Base-by-base conservation (phyloP, 2,329 filamentous ascomycete species). In the Aureobasidium sp. region DNA sequence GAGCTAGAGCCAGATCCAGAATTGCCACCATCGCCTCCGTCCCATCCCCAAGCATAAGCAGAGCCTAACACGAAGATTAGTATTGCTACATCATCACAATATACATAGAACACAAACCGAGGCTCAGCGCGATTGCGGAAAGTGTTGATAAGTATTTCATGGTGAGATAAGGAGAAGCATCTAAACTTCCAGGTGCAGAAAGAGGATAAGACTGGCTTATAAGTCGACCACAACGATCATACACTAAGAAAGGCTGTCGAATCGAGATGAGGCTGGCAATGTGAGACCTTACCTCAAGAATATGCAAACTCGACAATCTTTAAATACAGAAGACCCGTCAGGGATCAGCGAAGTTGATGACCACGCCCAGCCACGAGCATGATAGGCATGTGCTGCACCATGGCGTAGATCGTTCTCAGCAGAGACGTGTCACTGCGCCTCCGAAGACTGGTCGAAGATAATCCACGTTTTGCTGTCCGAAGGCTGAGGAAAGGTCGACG, bases 21-120 rank as follows among this genome's bases (percentile, higher is more conserved):
- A 39, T 37, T 15, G 29, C 46, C 36, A 39, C 10, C 57, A 37
- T 29, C 48, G 15, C 41, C 58, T 12, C 39, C 47, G 26, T 20
- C 5, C 29, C 58, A 60, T 41, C 46, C 57, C 46, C 37, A 50
- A n/a, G 61, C 61, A 62, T 50, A 34, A 23, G 57, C 42, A 23
- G 44, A 51, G 57, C 57, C 57, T 60, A 15, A 17, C 9, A 5
- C 10, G 7, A 27, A 20, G 20, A 20, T 52, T 2, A 63, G 53
- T 23, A 26, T 26, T 39, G 23, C 17, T 2, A 29, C n/a, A 6
- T 17, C 36, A 15, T 17, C 9, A 47, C 20, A 8, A 10, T 2
- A 34, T 29, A 27, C 4, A 17, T 5, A 26, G 5, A 23, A 23
- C 5, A 52, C 52, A 36, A 39, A 63, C 61, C 53, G n/a, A 63